Evolutionary conservation across 2,329 filamentous ascomycete species (phyloP).

Genomic region (Salinomyces thailandicus): DNA sequence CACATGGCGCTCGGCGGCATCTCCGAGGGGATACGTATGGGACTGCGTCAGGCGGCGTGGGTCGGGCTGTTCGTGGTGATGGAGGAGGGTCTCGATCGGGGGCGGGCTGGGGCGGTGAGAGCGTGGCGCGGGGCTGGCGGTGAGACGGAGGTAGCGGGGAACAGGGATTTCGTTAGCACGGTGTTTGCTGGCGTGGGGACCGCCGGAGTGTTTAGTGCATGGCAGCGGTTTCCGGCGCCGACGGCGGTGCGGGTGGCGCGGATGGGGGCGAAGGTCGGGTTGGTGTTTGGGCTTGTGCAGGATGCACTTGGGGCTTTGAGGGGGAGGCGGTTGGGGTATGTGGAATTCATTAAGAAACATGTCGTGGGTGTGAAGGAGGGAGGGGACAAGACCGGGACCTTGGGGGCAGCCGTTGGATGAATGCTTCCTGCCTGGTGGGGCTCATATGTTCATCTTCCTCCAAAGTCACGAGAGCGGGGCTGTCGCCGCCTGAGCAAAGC

Average conservation of each 20-base stretch:
- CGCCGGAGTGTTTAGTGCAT: slow-evolving; percentile 75
- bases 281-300: slow-evolving; percentile 71
- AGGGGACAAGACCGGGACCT: background rate
- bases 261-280: slow-evolving; percentile 65
- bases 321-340: slow-evolving; percentile 63
- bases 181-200: slow-evolving; percentile 73
- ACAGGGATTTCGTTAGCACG: slow-evolving; percentile 68
- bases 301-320: slow-evolving; percentile 59
- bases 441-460: no score
- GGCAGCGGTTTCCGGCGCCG: slow-evolving; percentile 70
- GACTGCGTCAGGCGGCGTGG: slow-evolving; percentile 58
- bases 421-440: background rate
- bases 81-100: slow-evolving; percentile 75
- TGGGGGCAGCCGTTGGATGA: background rate
- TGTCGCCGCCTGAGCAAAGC: no score
- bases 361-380: background rate
- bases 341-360: slow-evolving; percentile 46
- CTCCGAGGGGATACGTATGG: slow-evolving; percentile 68
- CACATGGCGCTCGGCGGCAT: slow-evolving; percentile 67
- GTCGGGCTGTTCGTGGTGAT: slow-evolving; percentile 66
- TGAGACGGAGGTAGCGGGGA: slow-evolving; percentile 25
- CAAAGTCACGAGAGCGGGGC: no score
- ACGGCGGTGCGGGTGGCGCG: slow-evolving; percentile 54
- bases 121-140: slow-evolving; percentile 26
- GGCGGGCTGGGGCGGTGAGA: slow-evolving; percentile 51